Evolutionary conservation across 179 eudicot genomes (phyloP), one percentile per base, ranked within the genome.

Genomic region (Camellia oleifera): DNA sequence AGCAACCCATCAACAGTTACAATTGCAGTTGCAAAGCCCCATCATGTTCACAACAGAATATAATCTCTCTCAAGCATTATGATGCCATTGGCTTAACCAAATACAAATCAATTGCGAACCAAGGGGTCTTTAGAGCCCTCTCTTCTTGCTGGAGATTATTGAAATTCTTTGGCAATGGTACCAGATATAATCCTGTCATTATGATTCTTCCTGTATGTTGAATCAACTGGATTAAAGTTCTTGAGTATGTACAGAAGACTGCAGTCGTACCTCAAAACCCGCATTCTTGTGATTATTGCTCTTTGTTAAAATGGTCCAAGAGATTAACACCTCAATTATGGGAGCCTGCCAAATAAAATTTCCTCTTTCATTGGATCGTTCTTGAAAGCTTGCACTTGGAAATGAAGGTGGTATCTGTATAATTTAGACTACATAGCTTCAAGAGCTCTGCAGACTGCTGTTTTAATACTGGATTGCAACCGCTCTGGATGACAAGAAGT

Each of bases 341-440:
- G 5, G 58, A 9, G 77, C 32, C 20, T 32, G 5, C 6, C 48
- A 44, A 61, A 56, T 13, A 56, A 13, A 69, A 20, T 14, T 54
- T 48, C 50, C 48, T 58, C 53, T 32, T 5, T 90, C 89, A 90
- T 81, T 91, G 94, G 83, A 94, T 81, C 79, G 98, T 91, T 86
- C 94, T 94, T 63, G 97, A 92, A 65, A 94, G 92, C 88, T 94
- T 94, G 86, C 98, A 94, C 87, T 94, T 94, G 64, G 95, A 91
- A 76, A 94, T 92, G 86, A 94, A 94, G 68, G 84, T 85, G 48
- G 93, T 87, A 56, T 89, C 83, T 32, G 97, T 87, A 77, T 88
- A 94, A 86, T 92, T 94, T 75, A 91, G 81, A 84, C 97, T 91
- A 81, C 98, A 94, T 20, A 94, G 74, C 78, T 94, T 94, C 89